These are phyloP conservation scores for Colletotrichum costaricense DNA, from an alignment of 2,329 filamentous ascomycete species.

Conservation along the genomic window DNA sequence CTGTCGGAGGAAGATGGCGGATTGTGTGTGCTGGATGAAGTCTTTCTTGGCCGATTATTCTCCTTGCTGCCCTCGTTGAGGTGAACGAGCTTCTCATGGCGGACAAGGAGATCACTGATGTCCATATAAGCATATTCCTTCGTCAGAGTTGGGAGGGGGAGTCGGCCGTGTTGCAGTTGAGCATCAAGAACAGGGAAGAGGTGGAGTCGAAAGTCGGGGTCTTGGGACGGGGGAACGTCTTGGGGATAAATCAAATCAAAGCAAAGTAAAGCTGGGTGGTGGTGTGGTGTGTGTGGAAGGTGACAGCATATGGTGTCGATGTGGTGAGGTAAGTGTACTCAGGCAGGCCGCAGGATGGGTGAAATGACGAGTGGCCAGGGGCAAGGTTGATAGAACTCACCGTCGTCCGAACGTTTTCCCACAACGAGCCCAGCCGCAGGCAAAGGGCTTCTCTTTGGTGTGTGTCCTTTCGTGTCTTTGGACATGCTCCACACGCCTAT, in stretches of 20 bases:
- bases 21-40: conserved; percentile 52
- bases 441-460: conserved; percentile 74
- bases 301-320: conserved; percentile 25
- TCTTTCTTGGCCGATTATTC: conserved; percentile 60
- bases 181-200: conserved; percentile 19
- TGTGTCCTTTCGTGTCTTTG: conserved; percentile 73
- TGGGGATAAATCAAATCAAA: conserved; percentile 24
- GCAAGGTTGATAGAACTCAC: conserved; percentile 56
- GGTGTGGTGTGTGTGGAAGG: conserved; percentile 31
- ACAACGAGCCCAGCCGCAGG: conserved; percentile 68
- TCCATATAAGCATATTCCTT: conserved; percentile 66
- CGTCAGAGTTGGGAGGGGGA: conserved; percentile 9
- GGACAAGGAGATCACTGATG: conserved; percentile 72
- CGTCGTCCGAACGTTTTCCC: conserved; percentile 72
- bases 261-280: conserved; percentile 1
- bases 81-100: conserved; percentile 74
- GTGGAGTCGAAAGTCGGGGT: conserved; percentile 14
- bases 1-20: conserved; percentile 60
- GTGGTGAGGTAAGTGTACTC: conserved; percentile 26
- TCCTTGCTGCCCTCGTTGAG: conserved; percentile 70
- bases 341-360: conserved; percentile 4
- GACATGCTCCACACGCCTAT: conserved; percentile 72
- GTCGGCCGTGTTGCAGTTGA: conserved; percentile 28
- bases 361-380: conserved; percentile 27
- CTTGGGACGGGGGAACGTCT: conserved; percentile 19